Percentiles rank a stretch among this genome's conserved stretches.
phyloP scores from a whole-genome alignment of 257 asterid genomes.

The Oldenlandia corymbosa region DNA sequence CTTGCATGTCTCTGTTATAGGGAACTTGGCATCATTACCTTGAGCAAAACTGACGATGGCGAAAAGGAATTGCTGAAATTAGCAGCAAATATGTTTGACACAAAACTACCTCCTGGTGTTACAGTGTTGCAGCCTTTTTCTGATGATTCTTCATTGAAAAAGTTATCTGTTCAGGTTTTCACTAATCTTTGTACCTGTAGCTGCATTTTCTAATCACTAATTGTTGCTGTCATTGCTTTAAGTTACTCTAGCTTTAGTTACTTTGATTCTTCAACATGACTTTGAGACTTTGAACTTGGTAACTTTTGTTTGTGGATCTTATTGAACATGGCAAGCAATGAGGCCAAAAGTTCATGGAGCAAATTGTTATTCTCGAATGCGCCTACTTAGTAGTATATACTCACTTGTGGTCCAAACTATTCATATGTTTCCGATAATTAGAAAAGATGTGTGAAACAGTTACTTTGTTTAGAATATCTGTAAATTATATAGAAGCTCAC shows the following conservation, averaged over 20 bases:
- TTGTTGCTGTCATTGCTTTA: background rate
- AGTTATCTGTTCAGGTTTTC: slow-evolving; percentile 70
- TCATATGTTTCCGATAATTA: background rate
- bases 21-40: slow-evolving; percentile 85
- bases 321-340: too few relatives aligned
- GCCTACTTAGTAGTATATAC: background rate
- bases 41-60: slow-evolving; percentile 61
- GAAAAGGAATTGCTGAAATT: slow-evolving; percentile 66
- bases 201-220: background rate
- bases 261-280: background rate
- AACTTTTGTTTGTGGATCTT: background rate
- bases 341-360: background rate
- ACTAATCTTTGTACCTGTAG: background rate
- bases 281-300: background rate
- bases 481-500: background rate
- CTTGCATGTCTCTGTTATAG: slow-evolving; percentile 26
- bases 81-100: slow-evolving; percentile 91
- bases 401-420: background rate
- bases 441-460: background rate
- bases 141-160: slow-evolving; percentile 85
- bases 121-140: slow-evolving; percentile 87
- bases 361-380: background rate
- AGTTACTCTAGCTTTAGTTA: background rate
- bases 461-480: background rate
- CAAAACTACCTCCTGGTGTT: slow-evolving; percentile 92